Evolutionary conservation across 257 asterid genomes (phyloP).

Genomic region (Solanum stenotomum): DNA sequence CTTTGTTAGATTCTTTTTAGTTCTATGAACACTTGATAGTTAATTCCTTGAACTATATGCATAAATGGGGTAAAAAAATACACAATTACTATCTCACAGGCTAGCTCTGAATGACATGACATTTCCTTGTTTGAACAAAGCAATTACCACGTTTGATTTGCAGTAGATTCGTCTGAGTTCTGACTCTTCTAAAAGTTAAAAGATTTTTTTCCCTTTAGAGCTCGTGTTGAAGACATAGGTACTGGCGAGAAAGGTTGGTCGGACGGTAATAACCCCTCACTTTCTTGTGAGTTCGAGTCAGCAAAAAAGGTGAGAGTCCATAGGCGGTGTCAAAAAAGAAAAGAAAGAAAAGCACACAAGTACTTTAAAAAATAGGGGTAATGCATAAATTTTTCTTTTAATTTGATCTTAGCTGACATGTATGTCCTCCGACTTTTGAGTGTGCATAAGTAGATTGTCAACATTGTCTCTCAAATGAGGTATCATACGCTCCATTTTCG

Average conservation of each 20-base stretch:
- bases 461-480: neutral
- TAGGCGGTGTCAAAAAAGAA: no score
- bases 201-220: neutral
- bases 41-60: neutral
- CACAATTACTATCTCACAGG: neutral
- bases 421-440: neutral
- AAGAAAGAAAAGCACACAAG: no score
- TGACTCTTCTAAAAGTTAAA: neutral
- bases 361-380: no score
- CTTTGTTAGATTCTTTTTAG: neutral
- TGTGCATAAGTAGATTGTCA: no score
- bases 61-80: neutral
- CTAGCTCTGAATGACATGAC: neutral
- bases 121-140: neutral
- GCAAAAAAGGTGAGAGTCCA: no score
- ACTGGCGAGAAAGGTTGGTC: no score
- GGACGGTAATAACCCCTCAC: rapidly evolving
- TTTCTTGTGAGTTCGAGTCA: no score
- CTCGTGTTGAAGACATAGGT: no score
- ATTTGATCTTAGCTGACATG: no score
- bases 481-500: neutral
- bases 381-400: neutral
- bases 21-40: neutral
- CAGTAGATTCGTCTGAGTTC: neutral
- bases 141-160: neutral